Base-by-base conservation (phyloP, 1,284 basidiomycete genomes). In the Albatrellus sp. region DNA sequence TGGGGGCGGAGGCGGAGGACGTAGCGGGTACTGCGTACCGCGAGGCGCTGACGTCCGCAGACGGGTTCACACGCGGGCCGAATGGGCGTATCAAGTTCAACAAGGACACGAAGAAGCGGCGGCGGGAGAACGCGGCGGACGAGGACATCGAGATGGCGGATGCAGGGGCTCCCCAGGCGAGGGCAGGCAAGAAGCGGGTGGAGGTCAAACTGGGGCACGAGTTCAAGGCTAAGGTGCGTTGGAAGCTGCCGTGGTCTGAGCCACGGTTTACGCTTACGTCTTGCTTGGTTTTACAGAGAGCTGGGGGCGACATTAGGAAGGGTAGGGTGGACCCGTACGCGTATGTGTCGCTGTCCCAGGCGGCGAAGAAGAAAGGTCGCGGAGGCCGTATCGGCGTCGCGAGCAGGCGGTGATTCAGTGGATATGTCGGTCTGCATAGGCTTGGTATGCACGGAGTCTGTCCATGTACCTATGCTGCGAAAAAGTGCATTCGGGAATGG, bases 31-130 rank as follows among this genome's bases (percentile, higher is more conserved):
- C 67, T 10, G 92, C 91, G 1, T 98, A 94, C 63, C 75, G 77
- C 46, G 88, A 94, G 60, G 77, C 73, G 44, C 60, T 91, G 46
- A 82, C 81, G 9, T 86, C 87, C 5, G 78, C 80, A 24, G 94
- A 98, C 57, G 96, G 94, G 5, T 90, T 91, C 63, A 82, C 77
- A 1, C 78, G 90, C 29, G 88, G 88, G 31, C 70, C 80, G 1
- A 80, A 80, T 48, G 96, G 96, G 14, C 79, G 77, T 32, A 67
- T 98, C 58, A 94, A 91, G 64, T 96, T 98, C 67, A 90, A 97
- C 69, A 98, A 98, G 66, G 89, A 97, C 58, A 94, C 89, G 20
- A 94, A 93, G 65, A 88, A 91, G 57, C 75, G 86, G 46, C 65
- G 91, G 48, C 72, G 82, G 44, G 74, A 75, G 33, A 70, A 73